Conservation (phyloP, 805 yeast genomes). For the Starmerella roubikii region DNA sequence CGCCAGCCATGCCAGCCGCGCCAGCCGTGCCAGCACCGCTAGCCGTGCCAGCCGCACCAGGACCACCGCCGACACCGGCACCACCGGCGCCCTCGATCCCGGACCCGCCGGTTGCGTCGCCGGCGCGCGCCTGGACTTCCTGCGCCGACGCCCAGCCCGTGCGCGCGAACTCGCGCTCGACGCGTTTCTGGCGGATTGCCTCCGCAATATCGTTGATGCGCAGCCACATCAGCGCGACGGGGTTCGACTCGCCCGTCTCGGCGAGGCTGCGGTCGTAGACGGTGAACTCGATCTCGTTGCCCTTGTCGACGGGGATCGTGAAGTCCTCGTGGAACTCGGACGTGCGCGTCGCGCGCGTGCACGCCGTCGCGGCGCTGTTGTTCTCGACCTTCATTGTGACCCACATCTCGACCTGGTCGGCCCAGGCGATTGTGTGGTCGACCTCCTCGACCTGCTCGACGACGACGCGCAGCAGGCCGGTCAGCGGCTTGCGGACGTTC, state of each 20-base stretch:
- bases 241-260: constrained; percentile 28
- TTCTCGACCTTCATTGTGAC: constrained; percentile 28
- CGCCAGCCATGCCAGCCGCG: background rate
- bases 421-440: constrained; percentile 70
- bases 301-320: constrained; percentile 68
- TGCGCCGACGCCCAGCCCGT: constrained; percentile 82
- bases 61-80: background rate
- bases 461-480: constrained; percentile 66
- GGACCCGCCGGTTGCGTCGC: background rate
- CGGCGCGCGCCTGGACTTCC: constrained; percentile 25
- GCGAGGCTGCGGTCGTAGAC: constrained; percentile 62
- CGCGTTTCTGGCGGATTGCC: constrained; percentile 83
- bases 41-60: background rate
- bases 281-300: constrained; percentile 80
- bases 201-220: constrained; percentile 84
- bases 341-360: constrained; percentile 54
- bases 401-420: constrained; percentile 78
- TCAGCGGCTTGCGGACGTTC: constrained; percentile 62
- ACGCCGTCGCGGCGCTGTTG: constrained; percentile 35
- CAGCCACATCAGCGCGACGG: constrained; percentile 90
- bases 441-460: constrained; percentile 72
- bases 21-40: background rate
- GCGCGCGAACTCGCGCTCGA: constrained; percentile 31
- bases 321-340: constrained; percentile 69
- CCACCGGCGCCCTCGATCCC: background rate